Conservation (phyloP, 2,329 filamentous ascomycete species). For the Verticillium zaregamsianum region DNA sequence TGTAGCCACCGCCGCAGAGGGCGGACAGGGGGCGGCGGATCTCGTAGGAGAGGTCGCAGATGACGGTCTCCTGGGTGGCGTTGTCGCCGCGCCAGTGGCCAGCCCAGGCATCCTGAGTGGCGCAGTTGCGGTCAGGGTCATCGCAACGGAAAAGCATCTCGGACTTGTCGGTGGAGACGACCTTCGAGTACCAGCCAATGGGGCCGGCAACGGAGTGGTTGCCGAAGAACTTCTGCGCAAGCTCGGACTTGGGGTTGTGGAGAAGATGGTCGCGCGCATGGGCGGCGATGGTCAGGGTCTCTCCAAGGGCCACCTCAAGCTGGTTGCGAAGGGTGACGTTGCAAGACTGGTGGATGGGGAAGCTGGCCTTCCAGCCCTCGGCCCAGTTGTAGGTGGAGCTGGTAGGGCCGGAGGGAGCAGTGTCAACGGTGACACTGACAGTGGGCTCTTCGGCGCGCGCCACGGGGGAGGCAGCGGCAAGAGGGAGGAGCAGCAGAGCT, state of each 20-base stretch:
- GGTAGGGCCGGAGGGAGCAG: conserved; percentile 13
- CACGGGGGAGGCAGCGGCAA: conserved; percentile 22
- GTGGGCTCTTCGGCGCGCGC: conserved; percentile 13
- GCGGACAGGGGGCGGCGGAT: conserved; percentile 52
- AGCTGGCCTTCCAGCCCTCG: conserved; percentile 26
- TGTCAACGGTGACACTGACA: conserved; percentile 10
- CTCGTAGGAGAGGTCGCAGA: conserved; percentile 59
- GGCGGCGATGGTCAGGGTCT: conserved; percentile 51
- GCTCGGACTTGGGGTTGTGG: conserved; percentile 50
- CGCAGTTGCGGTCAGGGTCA: conserved; percentile 62
- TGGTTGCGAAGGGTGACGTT: conserved; percentile 57
- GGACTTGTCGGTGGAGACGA: conserved; percentile 53
- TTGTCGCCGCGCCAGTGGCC: conserved; percentile 66
- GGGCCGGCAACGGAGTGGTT: conserved; percentile 51
- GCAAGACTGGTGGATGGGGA: conserved; percentile 60
- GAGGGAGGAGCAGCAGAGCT: conserved; percentile 19
- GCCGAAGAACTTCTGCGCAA: conserved; percentile 66
- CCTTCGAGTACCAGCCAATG: conserved; percentile 58
- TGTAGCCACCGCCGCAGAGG: conserved; percentile 61
- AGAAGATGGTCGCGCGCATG: conserved; percentile 62
- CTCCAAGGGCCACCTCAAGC: conserved; percentile 51
- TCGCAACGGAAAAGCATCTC: conserved; percentile 63
- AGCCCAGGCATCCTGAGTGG: conserved; percentile 51
- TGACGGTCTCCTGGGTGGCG: conserved; percentile 63
- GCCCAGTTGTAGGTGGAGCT: conserved; percentile 25